Base-by-base conservation (phyloP, 768 basidiomycete genomes). In the Tylopilus intermedius region DNA sequence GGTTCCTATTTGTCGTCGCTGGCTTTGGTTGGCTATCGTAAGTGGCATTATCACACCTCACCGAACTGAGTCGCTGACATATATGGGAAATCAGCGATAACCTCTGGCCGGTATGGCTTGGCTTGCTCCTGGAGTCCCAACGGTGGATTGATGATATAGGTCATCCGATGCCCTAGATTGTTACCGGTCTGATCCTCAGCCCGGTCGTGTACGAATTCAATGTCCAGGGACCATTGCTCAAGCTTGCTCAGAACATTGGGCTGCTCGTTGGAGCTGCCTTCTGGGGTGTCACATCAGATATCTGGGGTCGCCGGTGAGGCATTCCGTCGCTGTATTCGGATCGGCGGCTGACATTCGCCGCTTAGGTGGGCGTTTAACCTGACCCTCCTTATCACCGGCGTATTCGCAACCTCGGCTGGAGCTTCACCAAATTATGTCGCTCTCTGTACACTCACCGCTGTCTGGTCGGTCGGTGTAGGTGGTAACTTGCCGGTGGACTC, bases 1-100 rank as follows among this genome's bases (percentile, higher is more conserved):
- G 81, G 73, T 70, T 72, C 52, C 63, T 88, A 33, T 87, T 88
- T 63, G 50, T 80, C 47, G 82, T 86, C 27, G 77, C 84, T 15
- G 86, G 84, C 2, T 86, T 88, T 67, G 86, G 86, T 47, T 88
- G 84, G 85, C 76, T 87, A 53, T 80, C 83, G 84, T 86, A 65
- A 66, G 83, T 74, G 37, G 49, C 18, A 9, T 22, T 10, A 32
- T 41, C 8, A 15, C 18, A 10, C 43, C 8, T 47, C 46, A 8
- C 32, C 22, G 13, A 42, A 37, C 4, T 1, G 1, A 10, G 10
- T 29, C 39, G 11, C 32, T 62, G 40, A 65, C 50, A 30, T 26
- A 41, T 35, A 13, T 18, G 15, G 29, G 49, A 5, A 61, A 83
- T 30, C 30, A 63, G 85, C 15, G 85, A 87, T 60, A 86, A 82